Evolutionary conservation across 2,329 filamentous ascomycete species (phyloP), one percentile per base, ranked within the genome.

Genomic region (Metarhizium album): DNA sequence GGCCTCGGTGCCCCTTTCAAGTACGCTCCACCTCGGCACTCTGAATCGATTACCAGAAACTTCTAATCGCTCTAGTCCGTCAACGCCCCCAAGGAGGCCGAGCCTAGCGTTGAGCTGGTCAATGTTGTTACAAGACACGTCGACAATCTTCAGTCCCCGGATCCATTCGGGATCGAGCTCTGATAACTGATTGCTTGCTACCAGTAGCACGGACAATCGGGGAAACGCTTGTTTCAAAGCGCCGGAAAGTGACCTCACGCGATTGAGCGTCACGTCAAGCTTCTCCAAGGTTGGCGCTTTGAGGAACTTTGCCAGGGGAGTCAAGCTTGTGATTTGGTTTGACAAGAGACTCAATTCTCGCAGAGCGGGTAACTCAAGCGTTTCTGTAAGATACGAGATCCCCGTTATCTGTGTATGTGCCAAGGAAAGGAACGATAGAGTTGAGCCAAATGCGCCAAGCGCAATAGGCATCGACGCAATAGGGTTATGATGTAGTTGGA

Each of bases 1-100:
- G 2, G 87, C 85, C 59, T 95, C 89, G 0, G 90, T 96, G 1
- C 91, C 91, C 55, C 89, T 86, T 53, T 91, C 86, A 46, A 97
- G 70, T 6, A 95, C 78, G 55, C 86, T 86, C 71, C 86, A 90
- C 51, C 87, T 81, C 0, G 91, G 91, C 31, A 96, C 89, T 31
- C 88, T 78, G 69, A 97, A 97, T 31, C 83, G 77, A 64, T 97
- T 97, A 0, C 90, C 90, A 27, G 79, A 80, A 3, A 95, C 85
- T 46, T 95, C 85, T 9, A 96, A 71, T 49, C 78, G 67, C 74
- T 86, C 71, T 69, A 80, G 55, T 59, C 82, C 70, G 2, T 74
- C 74, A 4, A 65, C 73, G 2, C 83, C 84, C 23, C 84, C 83
- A 0, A 95, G 73, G 13, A 95, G 71, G 0, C 91, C 91, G 11